A percentile compares a stretch with the other conserved stretches of the same genome.
phyloP scores from a whole-genome alignment of 768 basidiomycete species.

The Macrocybe gigantea region DNA sequence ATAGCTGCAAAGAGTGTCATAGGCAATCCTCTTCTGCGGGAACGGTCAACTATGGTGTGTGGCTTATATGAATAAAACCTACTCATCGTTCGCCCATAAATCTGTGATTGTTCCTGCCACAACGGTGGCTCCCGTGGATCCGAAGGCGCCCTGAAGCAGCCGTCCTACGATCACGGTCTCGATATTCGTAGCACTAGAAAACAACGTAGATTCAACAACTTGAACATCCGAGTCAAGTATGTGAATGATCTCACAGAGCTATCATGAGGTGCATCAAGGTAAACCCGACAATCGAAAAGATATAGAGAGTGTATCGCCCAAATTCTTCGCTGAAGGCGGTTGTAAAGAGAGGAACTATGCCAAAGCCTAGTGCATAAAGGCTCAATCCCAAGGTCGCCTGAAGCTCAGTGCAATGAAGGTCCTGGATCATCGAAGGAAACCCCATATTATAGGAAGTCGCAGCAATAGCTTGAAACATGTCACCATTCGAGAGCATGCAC shows the following conservation, averaged over 20 bases:
- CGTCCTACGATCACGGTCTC: constrained; percentile 61
- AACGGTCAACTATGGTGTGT: background rate
- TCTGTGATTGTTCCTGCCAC: constrained; percentile 76
- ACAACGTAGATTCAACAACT: background rate
- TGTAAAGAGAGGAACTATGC: constrained; percentile 55
- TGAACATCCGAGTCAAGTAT: constrained; percentile 8
- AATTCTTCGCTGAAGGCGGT: constrained; percentile 73
- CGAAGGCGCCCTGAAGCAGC: constrained; percentile 59
- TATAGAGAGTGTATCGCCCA: constrained; percentile 56
- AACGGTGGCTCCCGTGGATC: constrained; percentile 66
- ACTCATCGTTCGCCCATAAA: constrained; percentile 62
- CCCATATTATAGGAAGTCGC: constrained; percentile 52
- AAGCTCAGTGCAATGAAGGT: constrained; percentile 37
- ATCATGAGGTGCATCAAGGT: constrained; percentile 44
- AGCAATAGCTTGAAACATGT: constrained; percentile 33
- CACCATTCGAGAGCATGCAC: no score
- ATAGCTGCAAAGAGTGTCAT: constrained; percentile 75
- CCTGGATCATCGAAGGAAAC: constrained; percentile 48
- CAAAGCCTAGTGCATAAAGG: constrained; percentile 57
- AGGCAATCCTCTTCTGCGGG: constrained; percentile 63
- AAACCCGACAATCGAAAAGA: constrained; percentile 44
- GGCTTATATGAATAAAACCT: constrained; percentile 8
- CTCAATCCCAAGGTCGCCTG: constrained; percentile 43
- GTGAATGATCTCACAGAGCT: constrained; percentile 23
- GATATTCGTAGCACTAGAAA: constrained; percentile 40